Base-by-base conservation (phyloP, 257 asterid genomes). In the Solanum bukasovii region DNA sequence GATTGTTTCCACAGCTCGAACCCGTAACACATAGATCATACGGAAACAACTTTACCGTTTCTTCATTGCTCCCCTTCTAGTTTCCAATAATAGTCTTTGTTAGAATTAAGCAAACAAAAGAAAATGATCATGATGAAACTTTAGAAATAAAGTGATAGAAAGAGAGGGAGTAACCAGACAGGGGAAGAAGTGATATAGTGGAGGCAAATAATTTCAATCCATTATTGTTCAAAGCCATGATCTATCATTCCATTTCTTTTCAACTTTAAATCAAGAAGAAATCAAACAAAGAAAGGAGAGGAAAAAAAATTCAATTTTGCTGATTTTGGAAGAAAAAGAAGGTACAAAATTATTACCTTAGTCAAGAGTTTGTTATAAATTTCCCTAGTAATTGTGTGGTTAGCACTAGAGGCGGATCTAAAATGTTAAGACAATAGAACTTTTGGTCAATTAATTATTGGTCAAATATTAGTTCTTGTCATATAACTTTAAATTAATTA, bases 161-260 rank as follows among this genome's bases (percentile, higher is more conserved):
- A 79, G 65, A 79, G 85, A 79, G 85, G 61, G 85, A 44, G 85
- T 79, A 79, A 79, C 85, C 85, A 25, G 85, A 79, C 67, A 27
- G 85, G 85, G 85, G 85, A 79, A 79, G 38, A 79, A 44, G 38
- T 1, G 85, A 79, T 79, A 44, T 12, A 4, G 59, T 79, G 27
- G 85, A 79, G 38, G 38, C 85, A 79, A 44, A 44, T 27, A 29
- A 44, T 25, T 79, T 79, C 70, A 49, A 29, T 29, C 40, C 27
- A 81, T 81, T 81, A 3, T 46, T 46, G 85, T 29, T 29, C 70
- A 59, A 81, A 29, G 85, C 85, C 85, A 81, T 81, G 42, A 81
- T 79, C 35, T 13, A 78, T 81, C 38, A 81, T 14, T 49, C 85
- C 70, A 46, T 49, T 16, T 16, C 63, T 44, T 81, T 29, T 81